Base-by-base conservation (phyloP, 2,329 filamentous ascomycete species). In the Fusarium sp. region DNA sequence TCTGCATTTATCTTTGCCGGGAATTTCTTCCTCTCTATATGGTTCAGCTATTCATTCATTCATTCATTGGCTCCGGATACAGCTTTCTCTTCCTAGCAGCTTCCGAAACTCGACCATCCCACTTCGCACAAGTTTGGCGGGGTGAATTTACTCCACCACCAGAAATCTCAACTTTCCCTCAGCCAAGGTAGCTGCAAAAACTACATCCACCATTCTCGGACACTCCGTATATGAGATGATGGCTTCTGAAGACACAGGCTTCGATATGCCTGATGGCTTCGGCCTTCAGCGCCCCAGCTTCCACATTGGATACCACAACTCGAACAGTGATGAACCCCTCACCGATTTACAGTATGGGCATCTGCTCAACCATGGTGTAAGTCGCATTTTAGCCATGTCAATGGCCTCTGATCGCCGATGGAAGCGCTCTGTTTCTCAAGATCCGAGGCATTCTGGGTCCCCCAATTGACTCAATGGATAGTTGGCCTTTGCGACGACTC, bases 401-500 rank as follows among this genome's bases (percentile, higher is more conserved):
- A 53, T 29, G 22, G 51, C 22, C 27, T 40, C 44, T n/a, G 3
- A 8, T 57, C 38, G 44, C 43, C 49, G 25, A 47, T 44, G 38
- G 22, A 38, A 51, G 27, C 25, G 10, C 18, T 48, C 24, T 58
- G 16, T n/a, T 47, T 22, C 45, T 16, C 29, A 34, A 8, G 34
- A 15, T 29, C 27, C 22, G 44, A 47, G 40, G 45, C 48, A 53
- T 32, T 45, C 46, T 18, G 24, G 55, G 48, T 40, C 52, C 49
- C 49, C 40, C 57, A 49, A 68, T 70, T 75, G 64, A 76, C 73
- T 65, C 61, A 43, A 29, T 52, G 24, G 54, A 67, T 58, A 94
- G 92, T 93, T 95, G 83, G 88, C 91, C 77, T 93, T 94, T 83
- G 86, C 92, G 69, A 94, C 92, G 7, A 90, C 89, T 20, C 91